phyloP scores from a whole-genome alignment of 768 basidiomycete genomes.

The Suillus spraguei region DNA sequence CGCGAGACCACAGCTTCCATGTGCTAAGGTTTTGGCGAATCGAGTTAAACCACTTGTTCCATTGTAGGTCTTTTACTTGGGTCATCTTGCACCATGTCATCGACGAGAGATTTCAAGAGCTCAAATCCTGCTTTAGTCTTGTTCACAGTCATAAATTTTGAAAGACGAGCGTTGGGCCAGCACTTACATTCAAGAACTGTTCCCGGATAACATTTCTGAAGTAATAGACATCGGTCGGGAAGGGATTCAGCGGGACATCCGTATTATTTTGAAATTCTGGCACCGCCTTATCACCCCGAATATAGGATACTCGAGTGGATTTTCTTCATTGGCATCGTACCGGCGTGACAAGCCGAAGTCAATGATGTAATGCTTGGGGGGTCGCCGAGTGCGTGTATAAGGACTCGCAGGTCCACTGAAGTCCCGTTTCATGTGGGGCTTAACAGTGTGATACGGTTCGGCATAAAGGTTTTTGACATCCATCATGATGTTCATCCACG shows the following conservation, averaged over 20 bases:
- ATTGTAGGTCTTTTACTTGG: slow-evolving; percentile 26
- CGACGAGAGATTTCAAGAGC: slow-evolving; percentile 28
- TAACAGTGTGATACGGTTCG: slow-evolving; percentile 28
- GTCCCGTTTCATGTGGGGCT: slow-evolving; percentile 19
- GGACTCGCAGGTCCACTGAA: slow-evolving; percentile 23
- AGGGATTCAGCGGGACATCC: slow-evolving; percentile 35
- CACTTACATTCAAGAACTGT: slow-evolving; percentile 37
- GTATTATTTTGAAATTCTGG: slow-evolving; percentile 34
- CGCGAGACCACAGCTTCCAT: slow-evolving; percentile 31
- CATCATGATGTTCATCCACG: slow-evolving; percentile 35
- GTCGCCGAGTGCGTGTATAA: slow-evolving; percentile 31
- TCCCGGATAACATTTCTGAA: slow-evolving; percentile 40
- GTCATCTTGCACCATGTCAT: slow-evolving; percentile 25
- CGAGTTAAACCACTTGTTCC: slow-evolving; percentile 22
- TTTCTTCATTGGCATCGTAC: slow-evolving; percentile 32
- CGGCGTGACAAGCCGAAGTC: slow-evolving; percentile 39
- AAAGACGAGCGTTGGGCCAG: too few species aligned
- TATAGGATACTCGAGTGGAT: slow-evolving; percentile 32
- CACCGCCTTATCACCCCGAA: slow-evolving; percentile 45
- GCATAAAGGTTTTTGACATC: slow-evolving; percentile 29
- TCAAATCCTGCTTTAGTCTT: slow-evolving; percentile 18
- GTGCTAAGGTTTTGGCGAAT: slow-evolving; percentile 17
- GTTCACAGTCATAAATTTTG: background rate
- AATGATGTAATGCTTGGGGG: slow-evolving; percentile 36
- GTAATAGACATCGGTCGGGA: slow-evolving; percentile 46